Evolutionary conservation across 2,329 filamentous ascomycete species (phyloP), one percentile per base, ranked within the genome.

Genomic region (Davidsoniella virescens): DNA sequence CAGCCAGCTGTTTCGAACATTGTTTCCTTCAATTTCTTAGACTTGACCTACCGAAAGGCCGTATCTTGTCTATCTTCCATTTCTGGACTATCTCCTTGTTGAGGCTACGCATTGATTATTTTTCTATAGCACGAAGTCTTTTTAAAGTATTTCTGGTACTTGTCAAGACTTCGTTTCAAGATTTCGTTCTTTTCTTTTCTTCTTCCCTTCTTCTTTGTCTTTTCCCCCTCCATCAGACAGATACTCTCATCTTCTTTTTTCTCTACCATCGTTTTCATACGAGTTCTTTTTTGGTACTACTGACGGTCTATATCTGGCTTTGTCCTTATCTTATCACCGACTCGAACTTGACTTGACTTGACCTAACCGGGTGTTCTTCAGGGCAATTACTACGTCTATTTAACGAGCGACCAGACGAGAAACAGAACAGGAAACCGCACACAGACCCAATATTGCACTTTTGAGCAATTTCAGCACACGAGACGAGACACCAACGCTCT

Each of bases 351-450:
- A 41, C 10, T 16, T 25, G 18, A n/a, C 14, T 43, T 25, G n/a
- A 36, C 17, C 17, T 8, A 20, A 20, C 29, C 38, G 49, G 44
- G 23, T 41, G 48, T 33, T 57, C 58, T 47, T 49, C 56, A 56
- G 60, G 40, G 42, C 36, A 53, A 26, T 23, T 23, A 43, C 38
- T 17, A 12, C 12, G 4, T 29, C 25, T 29, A 52, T 55, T 52
- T 52, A 44, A 50, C 48, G 41, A 41, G 43, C 42, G 49, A 41
- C 43, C 36, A 46, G 49, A 51, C 49, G 49, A 51, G 44, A 47
- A 17, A 39, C 29, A 23, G 16, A 46, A 25, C 17, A n/a, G 20
- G 20, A 33, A 12, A 33, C 8, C 29, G 3, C 29, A 33, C 29
- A 33, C 29, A 33, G 29, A 33, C 17, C 23, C 40, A 25, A 43